Evolutionary conservation across 2,329 filamentous ascomycete genomes (phyloP).

Genomic region (Aureobasidium sp.): DNA sequence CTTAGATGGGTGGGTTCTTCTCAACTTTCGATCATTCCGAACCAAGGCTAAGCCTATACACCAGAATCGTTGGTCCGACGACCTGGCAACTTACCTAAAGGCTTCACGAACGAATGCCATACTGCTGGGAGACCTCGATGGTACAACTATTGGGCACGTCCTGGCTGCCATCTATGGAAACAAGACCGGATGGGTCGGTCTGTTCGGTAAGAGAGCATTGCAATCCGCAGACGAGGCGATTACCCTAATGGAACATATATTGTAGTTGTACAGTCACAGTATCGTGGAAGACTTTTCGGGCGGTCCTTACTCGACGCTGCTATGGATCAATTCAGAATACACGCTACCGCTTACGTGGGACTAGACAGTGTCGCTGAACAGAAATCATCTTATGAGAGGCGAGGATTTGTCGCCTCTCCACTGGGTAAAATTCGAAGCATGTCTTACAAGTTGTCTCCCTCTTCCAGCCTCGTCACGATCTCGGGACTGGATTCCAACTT

Average conservation of each 20-base stretch:
- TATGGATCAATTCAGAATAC: conserved; percentile 18
- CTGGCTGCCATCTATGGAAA: conserved; percentile 27
- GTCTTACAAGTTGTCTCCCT: conserved; percentile 14
- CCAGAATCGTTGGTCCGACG: no score
- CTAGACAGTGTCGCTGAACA: conserved; percentile 30
- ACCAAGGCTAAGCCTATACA: no score
- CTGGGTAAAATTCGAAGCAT: conserved; percentile 18
- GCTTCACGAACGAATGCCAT: no score
- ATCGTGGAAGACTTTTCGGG: conserved; percentile 13
- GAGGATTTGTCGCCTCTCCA: conserved; percentile 23
- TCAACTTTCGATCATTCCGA: no score
- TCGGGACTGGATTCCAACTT: no score
- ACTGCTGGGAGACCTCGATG: no score
- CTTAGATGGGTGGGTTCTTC: not conserved
- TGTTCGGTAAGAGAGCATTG: conserved; percentile 20
- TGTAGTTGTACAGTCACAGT: no score
- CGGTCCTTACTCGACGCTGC: conserved; percentile 22
- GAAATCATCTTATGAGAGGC: conserved; percentile 25
- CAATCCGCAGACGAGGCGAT: no score
- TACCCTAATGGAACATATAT: no score
- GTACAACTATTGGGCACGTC: conserved; percentile 23
- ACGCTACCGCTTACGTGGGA: conserved; percentile 20
- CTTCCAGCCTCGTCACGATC: not conserved
- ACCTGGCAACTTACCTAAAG: no score
- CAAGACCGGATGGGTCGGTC: conserved; percentile 29